Evolutionary conservation across 129 eudicot genomes (phyloP).

Genomic region (Tagetes erecta): DNA sequence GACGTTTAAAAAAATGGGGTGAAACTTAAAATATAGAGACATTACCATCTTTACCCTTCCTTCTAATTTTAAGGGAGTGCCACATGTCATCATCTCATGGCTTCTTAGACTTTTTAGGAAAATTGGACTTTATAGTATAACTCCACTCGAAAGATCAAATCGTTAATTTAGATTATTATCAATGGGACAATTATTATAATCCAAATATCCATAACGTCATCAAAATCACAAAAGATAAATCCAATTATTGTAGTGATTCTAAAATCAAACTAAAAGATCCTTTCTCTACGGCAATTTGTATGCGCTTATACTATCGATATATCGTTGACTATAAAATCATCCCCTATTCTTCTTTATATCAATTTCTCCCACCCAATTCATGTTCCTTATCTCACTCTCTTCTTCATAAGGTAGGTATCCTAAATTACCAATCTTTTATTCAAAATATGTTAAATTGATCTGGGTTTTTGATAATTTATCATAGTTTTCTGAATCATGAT

Average conservation of each 20-base stretch:
- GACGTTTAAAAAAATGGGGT: too few species aligned
- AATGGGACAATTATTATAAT: too few species aligned
- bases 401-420: slow-evolving; percentile 12
- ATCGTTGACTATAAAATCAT: slow-evolving; percentile 22
- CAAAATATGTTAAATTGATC: background rate
- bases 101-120: too few species aligned
- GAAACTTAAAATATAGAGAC: too few species aligned
- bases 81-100: too few species aligned
- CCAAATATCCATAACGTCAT: background rate
- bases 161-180: too few species aligned
- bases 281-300: slow-evolving; percentile 11
- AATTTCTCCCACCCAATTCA: slow-evolving; percentile 2
- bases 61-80: too few species aligned
- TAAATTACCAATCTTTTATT: background rate
- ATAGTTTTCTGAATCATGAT: background rate
- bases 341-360: background rate
- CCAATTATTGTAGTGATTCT: background rate
- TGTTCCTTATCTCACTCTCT: slow-evolving; percentile 1
- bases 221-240: background rate
- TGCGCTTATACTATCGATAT: slow-evolving; percentile 17
- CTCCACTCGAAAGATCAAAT: too few species aligned
- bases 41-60: too few species aligned
- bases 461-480: slow-evolving; percentile 6
- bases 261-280: slow-evolving; percentile 1
- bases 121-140: too few species aligned